Evolutionary conservation across 768 basidiomycete genomes (phyloP), one percentile per base, ranked within the genome.

Genomic region (Rhizopogon sp.): DNA sequence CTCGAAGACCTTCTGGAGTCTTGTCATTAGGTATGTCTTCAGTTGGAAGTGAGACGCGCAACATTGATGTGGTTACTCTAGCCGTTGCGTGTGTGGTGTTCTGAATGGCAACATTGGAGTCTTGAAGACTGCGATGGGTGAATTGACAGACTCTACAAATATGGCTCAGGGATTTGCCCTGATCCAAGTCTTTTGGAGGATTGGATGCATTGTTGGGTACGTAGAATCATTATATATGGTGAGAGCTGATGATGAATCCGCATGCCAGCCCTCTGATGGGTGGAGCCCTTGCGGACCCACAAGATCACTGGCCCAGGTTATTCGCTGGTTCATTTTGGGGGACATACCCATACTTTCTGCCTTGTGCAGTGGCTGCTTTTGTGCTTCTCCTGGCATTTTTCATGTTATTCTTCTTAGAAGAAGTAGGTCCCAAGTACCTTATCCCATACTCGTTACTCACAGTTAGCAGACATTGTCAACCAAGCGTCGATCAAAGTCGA

Each of bases 61-160:
- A 11, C 0, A 10, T 43, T 28, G 17, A 47, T 6, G 6, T 46
- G n/a, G 3, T 50, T 22, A 13, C 33, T 44, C 42, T 31, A 72
- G 72, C 56, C 71, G 72, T 37, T 72, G 72, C 31, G 59, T 74
- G 2, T 63, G 70, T 25, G 75, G 73, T 5, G 14, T 65, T 10
- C 58, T 76, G 16, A 75, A 75, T 45, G 76, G 75, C 3, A 75
- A 76, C 33, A 6, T 68, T 2, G 71, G 81, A 5, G 85, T 88
- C 33, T 83, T 88, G 77, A 90, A 88, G 63, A 85, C 81, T 55
- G 79, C 82, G 55, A 77, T 88, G 68, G 85, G 78, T 0, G 85
- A 87, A 56, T 67, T 87, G 37, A 84, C 82, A 77, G 33, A 73
- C 40, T 55, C 55, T 14, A 66, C 59, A 43, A 72, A 66, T 49